phyloP scores from a whole-genome alignment of 352 stramenopile genomes.

The Pythium plurisporium region DNA sequence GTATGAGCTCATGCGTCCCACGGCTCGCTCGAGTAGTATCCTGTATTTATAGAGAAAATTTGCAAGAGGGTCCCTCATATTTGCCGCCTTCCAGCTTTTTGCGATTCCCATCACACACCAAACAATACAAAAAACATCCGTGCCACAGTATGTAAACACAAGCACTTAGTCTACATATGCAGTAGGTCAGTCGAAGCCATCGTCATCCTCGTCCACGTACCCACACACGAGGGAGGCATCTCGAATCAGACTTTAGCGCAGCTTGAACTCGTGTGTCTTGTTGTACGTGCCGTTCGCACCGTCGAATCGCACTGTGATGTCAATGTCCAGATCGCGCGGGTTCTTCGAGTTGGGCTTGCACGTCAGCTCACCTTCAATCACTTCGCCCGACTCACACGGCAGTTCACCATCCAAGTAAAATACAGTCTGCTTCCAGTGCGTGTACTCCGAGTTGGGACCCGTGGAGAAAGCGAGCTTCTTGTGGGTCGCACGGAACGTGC shows the following conservation, averaged over 20 bases:
- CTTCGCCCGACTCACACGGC: constrained; percentile 78
- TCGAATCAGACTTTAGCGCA: constrained; percentile 59
- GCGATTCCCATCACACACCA: no score
- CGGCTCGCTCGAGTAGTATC: constrained; percentile 21
- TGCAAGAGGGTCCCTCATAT: constrained; percentile 4
- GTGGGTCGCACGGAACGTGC: constrained; percentile 93
- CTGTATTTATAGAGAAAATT: constrained; percentile 71
- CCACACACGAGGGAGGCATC: no score
- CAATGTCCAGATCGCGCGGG: constrained; percentile 93
- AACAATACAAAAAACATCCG: constrained; percentile 8
- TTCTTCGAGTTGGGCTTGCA: constrained; percentile 91
- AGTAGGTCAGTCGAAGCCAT: not conserved
- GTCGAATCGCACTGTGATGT: constrained; percentile 78
- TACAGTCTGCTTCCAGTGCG: constrained; percentile 99
- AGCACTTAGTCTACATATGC: no score
- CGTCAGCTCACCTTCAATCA: constrained; percentile 86
- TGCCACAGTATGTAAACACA: no score
- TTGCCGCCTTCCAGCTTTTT: no score
- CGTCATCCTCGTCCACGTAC: not conserved
- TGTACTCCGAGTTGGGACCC: constrained; percentile 91
- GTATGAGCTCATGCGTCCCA: not conserved
- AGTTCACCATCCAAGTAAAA: constrained; percentile 93
- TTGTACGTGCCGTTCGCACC: constrained; percentile 61
- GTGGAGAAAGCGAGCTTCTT: constrained; percentile 97
- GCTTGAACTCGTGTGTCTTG: constrained; percentile 70